These are phyloP conservation scores for Pogostemon cablin DNA, from an alignment of 257 asterid genomes.

Conservation along the genomic window DNA sequence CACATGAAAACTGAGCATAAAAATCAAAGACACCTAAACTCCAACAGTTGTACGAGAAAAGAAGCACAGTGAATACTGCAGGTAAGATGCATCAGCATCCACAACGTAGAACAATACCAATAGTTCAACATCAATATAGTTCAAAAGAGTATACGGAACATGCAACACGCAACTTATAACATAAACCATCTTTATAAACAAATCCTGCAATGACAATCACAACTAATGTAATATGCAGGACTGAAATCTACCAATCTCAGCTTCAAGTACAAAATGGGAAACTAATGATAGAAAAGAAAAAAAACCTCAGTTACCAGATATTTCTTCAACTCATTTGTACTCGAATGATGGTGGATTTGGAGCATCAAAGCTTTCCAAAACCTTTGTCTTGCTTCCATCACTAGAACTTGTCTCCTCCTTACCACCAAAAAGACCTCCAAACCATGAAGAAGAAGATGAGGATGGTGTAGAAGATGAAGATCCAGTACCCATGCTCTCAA, in stretches of 20 bases:
- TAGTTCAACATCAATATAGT: too few species aligned
- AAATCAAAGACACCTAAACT: too few species aligned
- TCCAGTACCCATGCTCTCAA: slow-evolving; percentile 43
- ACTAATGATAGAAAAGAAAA: background rate
- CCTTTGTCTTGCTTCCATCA: slow-evolving; percentile 76
- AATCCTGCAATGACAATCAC: slow-evolving; percentile 1
- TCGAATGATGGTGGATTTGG: slow-evolving; percentile 91
- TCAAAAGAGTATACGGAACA: too few species aligned
- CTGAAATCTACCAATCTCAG: slow-evolving; percentile 12
- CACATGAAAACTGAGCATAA: background rate
- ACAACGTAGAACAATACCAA: background rate
- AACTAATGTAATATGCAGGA: background rate
- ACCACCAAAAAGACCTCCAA: slow-evolving; percentile 76
- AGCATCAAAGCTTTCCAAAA: slow-evolving; percentile 93
- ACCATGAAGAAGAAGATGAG: slow-evolving; percentile 70
- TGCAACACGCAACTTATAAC: slow-evolving; percentile 6
- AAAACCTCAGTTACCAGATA: slow-evolving; percentile 37
- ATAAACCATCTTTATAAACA: background rate
- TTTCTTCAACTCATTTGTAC: slow-evolving; percentile 53
- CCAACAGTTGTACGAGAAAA: too few species aligned
- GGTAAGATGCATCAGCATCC: background rate
- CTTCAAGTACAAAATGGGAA: background rate
- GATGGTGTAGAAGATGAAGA: slow-evolving; percentile 47
- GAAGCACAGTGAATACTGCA: background rate
- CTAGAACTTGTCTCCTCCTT: slow-evolving; percentile 54